Percentiles rank a stretch among this genome's conserved stretches.
Conservation (phyloP, 2,329 filamentous ascomycete species). For the Blumeriella jaapii region DNA sequence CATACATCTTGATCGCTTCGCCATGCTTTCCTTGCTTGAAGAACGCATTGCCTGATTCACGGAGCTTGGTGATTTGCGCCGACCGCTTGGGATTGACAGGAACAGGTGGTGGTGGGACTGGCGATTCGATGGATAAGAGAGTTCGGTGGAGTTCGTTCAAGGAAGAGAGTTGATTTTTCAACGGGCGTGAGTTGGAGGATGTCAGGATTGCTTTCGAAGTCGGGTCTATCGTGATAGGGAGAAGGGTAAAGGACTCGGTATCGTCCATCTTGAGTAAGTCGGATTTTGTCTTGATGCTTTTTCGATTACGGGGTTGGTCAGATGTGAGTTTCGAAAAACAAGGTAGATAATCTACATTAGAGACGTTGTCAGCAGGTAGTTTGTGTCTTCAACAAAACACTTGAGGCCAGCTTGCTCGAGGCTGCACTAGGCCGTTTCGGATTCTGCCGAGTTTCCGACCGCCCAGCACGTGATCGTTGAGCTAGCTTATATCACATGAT, state of each 20-base stretch:
- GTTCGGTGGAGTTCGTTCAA: conserved; percentile 72
- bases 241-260: conserved; percentile 65
- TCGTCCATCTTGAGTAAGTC: conserved; percentile 37
- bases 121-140: conserved; percentile 53
- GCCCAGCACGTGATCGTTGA: no score
- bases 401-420: no score
- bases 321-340: no score
- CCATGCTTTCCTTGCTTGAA: conserved; percentile 66
- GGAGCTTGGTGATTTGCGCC: conserved; percentile 79
- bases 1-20: conserved; percentile 74
- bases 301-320: no score
- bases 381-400: no score
- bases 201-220: conserved; percentile 61
- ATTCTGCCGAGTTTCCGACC: no score
- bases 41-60: conserved; percentile 72
- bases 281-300: neutral
- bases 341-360: no score
- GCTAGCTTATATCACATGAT: no score
- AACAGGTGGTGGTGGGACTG: conserved; percentile 71
- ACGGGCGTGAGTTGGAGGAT: conserved; percentile 34
- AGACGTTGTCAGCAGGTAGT: no score
- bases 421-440: no score
- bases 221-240: conserved; percentile 75
- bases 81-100: conserved; percentile 88
- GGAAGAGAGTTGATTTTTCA: conserved; percentile 53